These are phyloP conservation scores for Primulina tabacum DNA, from an alignment of 257 asterid genomes.

Conservation along the genomic window DNA sequence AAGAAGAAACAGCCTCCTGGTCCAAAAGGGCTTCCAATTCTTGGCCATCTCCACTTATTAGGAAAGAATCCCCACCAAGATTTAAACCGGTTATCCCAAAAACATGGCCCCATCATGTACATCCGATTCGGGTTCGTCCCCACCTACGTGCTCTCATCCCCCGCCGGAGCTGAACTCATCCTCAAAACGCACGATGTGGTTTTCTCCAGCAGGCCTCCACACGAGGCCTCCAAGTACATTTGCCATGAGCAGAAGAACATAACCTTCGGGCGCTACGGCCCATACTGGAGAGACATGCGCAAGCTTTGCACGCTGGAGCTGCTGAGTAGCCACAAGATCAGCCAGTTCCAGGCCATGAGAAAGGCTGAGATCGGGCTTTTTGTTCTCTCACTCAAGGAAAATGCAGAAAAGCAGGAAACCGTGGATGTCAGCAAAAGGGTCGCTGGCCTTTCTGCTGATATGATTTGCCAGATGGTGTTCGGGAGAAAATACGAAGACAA, in stretches of 20 bases:
- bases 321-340: constrained; percentile 27
- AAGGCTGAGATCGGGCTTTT: constrained; percentile 25
- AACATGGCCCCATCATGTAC: constrained; percentile 43
- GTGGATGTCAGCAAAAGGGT: constrained; percentile 31
- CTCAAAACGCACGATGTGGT: constrained; percentile 41
- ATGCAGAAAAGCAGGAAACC: constrained; percentile 8
- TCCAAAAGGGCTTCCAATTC: constrained; percentile 34
- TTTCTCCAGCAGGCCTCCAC: constrained; percentile 33
- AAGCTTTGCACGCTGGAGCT: constrained; percentile 38
- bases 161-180: constrained; percentile 31
- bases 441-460: constrained; percentile 26
- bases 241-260: constrained; percentile 25
- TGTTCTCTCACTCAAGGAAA: constrained; percentile 18
- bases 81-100: constrained; percentile 23
- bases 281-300: constrained; percentile 41
- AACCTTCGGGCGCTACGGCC: constrained; percentile 23
- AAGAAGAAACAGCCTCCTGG: constrained; percentile 31
- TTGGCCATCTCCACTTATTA: constrained; percentile 41
- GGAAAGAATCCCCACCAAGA: constrained; percentile 40
- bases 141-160: constrained; percentile 29
- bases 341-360: constrained; percentile 32
- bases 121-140: constrained; percentile 33
- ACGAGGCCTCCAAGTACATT: constrained; percentile 5
- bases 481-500: constrained; percentile 38
- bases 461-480: constrained; percentile 37